Evolutionary conservation across 257 asterid species (phyloP).

Genomic region (Marsdenia floribunda): DNA sequence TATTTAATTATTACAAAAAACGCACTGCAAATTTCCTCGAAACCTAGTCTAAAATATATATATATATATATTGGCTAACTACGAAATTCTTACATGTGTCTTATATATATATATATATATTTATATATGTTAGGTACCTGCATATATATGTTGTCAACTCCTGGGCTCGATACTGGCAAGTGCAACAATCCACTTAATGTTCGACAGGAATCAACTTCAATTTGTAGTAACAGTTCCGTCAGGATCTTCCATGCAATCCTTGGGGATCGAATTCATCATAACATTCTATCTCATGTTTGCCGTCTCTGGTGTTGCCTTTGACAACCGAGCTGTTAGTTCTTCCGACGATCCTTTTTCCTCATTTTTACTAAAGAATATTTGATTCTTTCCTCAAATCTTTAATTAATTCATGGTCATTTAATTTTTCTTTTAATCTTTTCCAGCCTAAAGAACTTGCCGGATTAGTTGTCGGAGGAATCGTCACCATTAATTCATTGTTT

Average conservation of each 20-base stretch:
- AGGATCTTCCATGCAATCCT: constrained; percentile 29
- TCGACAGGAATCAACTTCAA: constrained; percentile 17
- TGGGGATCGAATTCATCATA: constrained; percentile 31
- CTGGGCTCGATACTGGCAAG: constrained; percentile 36
- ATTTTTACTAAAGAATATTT: neutral
- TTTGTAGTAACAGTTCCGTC: constrained; percentile 28
- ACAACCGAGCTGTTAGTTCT: constrained; percentile 31
- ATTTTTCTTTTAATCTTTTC: neutral
- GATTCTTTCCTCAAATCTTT: neutral
- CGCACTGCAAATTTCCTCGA: too few species aligned
- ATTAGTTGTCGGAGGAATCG: constrained; percentile 27
- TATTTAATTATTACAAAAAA: too few species aligned
- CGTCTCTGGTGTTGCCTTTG: constrained; percentile 30
- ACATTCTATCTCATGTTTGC: constrained; percentile 40
- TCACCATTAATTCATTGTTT: constrained; percentile 19
- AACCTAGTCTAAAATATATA: too few species aligned
- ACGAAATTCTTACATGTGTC: too few species aligned
- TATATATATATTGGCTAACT: too few species aligned
- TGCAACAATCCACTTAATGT: constrained; percentile 27
- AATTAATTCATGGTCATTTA: neutral
- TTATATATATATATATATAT: too few species aligned
- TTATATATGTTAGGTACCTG: constrained; percentile 40
- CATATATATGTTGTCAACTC: constrained; percentile 24
- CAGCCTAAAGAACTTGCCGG: constrained; percentile 25
- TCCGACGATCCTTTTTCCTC: neutral